These are phyloP conservation scores for Dipteronia sinensis DNA, from an alignment of 345 rosid species.

Conservation along the genomic window DNA sequence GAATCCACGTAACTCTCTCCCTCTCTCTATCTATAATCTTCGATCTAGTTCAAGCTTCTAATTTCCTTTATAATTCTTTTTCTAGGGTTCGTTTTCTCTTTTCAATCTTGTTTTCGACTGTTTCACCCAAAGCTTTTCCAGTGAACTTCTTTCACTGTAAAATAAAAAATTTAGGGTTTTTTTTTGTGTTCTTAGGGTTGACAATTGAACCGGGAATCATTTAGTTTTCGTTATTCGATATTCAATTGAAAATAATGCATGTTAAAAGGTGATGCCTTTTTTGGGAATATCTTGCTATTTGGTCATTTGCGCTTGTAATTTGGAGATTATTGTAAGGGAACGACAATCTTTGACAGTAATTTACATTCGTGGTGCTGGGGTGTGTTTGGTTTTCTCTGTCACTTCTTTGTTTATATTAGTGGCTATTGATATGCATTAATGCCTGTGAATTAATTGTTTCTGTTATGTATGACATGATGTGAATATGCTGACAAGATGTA, in stretches of 20 bases:
- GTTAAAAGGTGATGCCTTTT: background rate
- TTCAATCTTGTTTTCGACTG: background rate
- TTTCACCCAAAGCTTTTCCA: too few species aligned
- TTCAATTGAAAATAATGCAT: background rate
- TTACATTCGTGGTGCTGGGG: background rate
- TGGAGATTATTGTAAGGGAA: background rate
- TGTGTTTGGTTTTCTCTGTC: background rate
- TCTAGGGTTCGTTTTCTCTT: constrained; percentile 6
- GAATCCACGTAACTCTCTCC: constrained; percentile 20
- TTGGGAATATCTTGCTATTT: background rate
- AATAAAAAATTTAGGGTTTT: constrained; percentile 6
- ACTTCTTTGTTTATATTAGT: too few species aligned
- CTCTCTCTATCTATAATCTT: background rate
- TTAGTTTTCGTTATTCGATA: background rate
- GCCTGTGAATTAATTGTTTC: background rate
- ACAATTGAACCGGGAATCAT: background rate
- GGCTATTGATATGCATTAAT: too few species aligned
- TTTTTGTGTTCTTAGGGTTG: background rate
- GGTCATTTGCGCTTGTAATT: background rate
- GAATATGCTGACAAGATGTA: background rate
- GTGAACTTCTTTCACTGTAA: background rate
- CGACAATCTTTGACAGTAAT: too few species aligned
- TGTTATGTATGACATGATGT: background rate
- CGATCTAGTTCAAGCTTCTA: background rate
- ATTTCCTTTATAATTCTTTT: background rate